Evolutionary conservation across 1,284 basidiomycete genomes (phyloP), one percentile per base, ranked within the genome.

Genomic region (Pyrrhoderma noxium): DNA sequence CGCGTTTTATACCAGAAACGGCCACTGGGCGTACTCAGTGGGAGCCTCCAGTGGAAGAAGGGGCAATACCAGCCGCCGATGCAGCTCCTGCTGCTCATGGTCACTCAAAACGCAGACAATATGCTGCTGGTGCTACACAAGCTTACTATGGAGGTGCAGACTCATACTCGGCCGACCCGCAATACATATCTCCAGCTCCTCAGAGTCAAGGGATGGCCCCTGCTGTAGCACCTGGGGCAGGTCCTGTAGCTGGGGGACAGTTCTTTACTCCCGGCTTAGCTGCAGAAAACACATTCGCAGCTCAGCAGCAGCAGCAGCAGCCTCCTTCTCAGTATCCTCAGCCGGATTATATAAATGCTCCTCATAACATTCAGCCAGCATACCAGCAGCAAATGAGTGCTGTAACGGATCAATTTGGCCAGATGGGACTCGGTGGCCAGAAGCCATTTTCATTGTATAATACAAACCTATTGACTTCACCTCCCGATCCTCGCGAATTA

Each of bases 91-190:
- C 65, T 57, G 31, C 65, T 59, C 53, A 54, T 52, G 22, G 49
- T 58, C 68, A 72, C 54, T 11, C 70, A 22, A 92, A 89, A 70
- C 80, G 91, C 59, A 82, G 92, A 47, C 90, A 93, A 67, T 95
- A 95, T 67, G 92, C 93, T 45, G 81, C 88, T 4, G 89, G 87
- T 9, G 89, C 93, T 67, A 90, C 89, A 2, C 87, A 93, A 62
- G 85, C 80, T 2, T 93, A 93, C 67, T 89, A 89, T 58, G 84
- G 85, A 31, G 64, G 70, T 18, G 64, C 67, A 1, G 74, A 76
- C 34, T 61, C 37, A 18, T 45, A 62, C 9, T 58, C 69, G 45
- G 62, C 65, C 23, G 75, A 77, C 35, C 68, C 75, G 42, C 38
- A 64, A 47, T 67, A 70, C 36, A 18, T 52, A 61, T 61, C 56